These are phyloP conservation scores for Nicotiana benthamiana DNA, from an alignment of 257 asterid species.

Conservation along the genomic window DNA sequence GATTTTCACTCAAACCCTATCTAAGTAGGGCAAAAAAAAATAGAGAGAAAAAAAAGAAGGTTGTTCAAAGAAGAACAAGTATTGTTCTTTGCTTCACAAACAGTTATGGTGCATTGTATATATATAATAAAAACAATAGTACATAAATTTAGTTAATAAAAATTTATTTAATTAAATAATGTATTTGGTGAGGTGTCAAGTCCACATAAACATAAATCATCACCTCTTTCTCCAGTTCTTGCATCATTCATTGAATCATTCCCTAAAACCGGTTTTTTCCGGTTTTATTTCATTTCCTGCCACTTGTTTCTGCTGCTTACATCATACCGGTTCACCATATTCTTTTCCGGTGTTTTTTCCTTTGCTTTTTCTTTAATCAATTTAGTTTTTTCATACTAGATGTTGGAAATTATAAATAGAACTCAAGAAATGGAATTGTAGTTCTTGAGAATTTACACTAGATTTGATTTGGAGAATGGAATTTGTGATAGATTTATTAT, in stretches of 20 bases:
- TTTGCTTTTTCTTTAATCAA: neutral
- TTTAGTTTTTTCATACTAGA: neutral
- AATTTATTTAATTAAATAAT: neutral
- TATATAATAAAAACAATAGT: neutral
- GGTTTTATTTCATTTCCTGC: constrained; percentile 23
- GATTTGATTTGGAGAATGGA: no score
- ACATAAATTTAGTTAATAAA: neutral
- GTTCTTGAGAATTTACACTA: no score
- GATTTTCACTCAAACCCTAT: constrained; percentile 40
- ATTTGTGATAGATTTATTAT: no score
- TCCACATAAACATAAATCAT: constrained; percentile 29
- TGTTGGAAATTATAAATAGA: no score
- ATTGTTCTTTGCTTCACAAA: constrained; percentile 16
- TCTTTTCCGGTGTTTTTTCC: neutral
- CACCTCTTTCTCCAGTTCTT: constrained; percentile 7
- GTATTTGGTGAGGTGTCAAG: constrained; percentile 41
- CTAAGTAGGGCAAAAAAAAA: constrained; percentile 47
- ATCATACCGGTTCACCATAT: neutral
- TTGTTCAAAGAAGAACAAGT: constrained; percentile 8
- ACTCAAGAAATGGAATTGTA: no score
- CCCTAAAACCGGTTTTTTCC: constrained; percentile 42
- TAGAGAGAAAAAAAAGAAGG: neutral
- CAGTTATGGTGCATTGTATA: constrained; percentile 5
- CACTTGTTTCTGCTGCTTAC: constrained; percentile 26
- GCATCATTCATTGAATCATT: constrained; percentile 59